Conservation (phyloP, 352 stramenopile species). For the Elongisporangium anandrum region DNA sequence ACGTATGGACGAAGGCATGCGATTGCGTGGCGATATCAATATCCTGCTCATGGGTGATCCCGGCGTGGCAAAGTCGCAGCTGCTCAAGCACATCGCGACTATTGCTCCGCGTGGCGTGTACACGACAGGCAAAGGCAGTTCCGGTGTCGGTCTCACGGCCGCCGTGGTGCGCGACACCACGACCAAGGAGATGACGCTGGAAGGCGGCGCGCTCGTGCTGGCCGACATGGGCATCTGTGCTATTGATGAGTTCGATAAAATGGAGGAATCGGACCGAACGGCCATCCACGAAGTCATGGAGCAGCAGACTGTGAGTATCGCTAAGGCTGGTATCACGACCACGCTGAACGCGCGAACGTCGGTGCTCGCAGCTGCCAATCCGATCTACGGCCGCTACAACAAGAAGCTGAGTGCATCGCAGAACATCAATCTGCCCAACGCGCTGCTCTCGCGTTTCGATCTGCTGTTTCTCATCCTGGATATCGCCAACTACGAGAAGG, state of each 20-base stretch:
- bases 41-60: conserved; percentile 98
- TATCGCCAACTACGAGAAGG: conserved; percentile 90
- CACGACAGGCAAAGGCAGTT: conserved; percentile 99
- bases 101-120: conserved; percentile 98
- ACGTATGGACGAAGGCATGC: conserved; percentile 92
- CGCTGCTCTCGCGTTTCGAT: conserved; percentile 99
- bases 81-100: conserved; percentile 98
- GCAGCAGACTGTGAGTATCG: conserved; percentile 99
- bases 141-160: conserved; percentile 97
- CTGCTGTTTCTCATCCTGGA: conserved; percentile 99
- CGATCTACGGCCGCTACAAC: conserved; percentile 94
- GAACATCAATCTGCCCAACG: conserved; percentile 99
- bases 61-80: conserved; percentile 98
- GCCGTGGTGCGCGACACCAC: conserved; percentile 95
- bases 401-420: conserved; percentile 85
- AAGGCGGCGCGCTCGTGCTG: conserved; percentile 96
- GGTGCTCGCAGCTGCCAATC: conserved; percentile 99
- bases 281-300: conserved; percentile 99
- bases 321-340: conserved; percentile 99
- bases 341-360: conserved; percentile 96
- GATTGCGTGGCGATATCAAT: conserved; percentile 98
- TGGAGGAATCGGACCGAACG: conserved; percentile 97
- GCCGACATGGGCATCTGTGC: conserved; percentile 98
- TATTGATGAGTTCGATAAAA: conserved; percentile 99
- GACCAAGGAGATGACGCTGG: conserved; percentile 92